Evolutionary conservation across 1,284 basidiomycete species (phyloP), one percentile per base, ranked within the genome.

Genomic region (Rhodofomes roseus): DNA sequence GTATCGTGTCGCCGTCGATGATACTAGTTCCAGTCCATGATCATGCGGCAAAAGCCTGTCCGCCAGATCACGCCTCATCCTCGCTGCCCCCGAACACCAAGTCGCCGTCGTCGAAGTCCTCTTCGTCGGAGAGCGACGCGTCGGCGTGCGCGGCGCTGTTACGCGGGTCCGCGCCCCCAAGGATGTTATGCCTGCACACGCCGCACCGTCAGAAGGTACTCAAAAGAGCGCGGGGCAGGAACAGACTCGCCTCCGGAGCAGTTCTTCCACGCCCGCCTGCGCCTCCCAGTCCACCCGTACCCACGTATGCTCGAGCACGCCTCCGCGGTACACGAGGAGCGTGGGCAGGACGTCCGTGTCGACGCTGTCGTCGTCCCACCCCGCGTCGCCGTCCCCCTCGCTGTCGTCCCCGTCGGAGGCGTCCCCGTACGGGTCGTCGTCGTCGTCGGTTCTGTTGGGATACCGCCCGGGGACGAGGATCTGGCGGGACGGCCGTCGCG

Each of bases 221-320:
- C 14, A 14, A 6, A 25, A 18, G 7, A 7, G 18, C 29, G 9
- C n/a, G n/a, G n/a, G n/a, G n/a, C n/a, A 1, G 36, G 1, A 11
- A 23, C 31, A 4, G 20, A 76, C 80, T 60, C 62, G 90, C 90
- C 79, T 82, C 64, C 79, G 75, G 11, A 92, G 76, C 2, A 91
- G 74, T 31, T 89, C 87, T 61, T 88, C 84, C 0, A 92, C 70
- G n/a, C 85, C 87, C 20, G 79, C 81, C 34, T 75, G 68, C 0
- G 89, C 89, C 69, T 93, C 92, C 88, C 89, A 92, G 70, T 94
- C 92, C 2, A 94, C 89, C 22, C 92, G 80, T 2, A 93, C 88
- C 87, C 92, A 92, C 54, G 89, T 92, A 65, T 90, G 82, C 23
- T 90, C 84, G 16, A 94, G 81, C 60, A 93, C 85, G n/a, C 92